Evolutionary conservation across 176 grass and related monocot genomes (phyloP).

Genomic region (Cenchrus purpureus): DNA sequence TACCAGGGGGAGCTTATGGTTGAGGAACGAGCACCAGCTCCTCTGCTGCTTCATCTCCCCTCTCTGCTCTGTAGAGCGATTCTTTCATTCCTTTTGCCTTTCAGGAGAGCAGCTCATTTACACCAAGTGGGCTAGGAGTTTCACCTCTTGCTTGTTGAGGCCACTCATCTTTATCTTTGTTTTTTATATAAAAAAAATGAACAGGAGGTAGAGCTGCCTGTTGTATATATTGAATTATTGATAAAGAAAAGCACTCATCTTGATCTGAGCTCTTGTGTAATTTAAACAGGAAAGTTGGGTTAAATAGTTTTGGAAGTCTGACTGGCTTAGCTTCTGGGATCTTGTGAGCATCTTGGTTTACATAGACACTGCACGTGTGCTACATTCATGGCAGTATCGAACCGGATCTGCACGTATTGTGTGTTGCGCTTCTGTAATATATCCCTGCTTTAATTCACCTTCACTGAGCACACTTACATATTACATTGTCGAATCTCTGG

Average conservation of each 20-base stretch:
- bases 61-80: background rate
- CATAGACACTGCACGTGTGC: conserved; percentile 19
- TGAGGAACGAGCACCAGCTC: background rate
- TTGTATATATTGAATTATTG: too few species aligned
- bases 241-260: background rate
- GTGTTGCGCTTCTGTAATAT: conserved; percentile 13
- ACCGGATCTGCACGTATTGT: conserved; percentile 3
- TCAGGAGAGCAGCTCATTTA: background rate
- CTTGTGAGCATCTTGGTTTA: conserved; percentile 34
- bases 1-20: background rate
- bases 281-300: background rate
- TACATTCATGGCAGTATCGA: conserved; percentile 37
- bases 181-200: background rate
- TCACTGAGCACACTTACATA: background rate
- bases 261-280: background rate
- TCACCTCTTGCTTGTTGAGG: background rate
- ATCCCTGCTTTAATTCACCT: background rate
- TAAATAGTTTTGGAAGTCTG: background rate
- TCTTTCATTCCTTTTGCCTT: background rate
- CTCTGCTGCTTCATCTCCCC: conserved; percentile 12
- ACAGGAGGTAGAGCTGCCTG: too few species aligned
- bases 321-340: background rate
- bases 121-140: background rate
- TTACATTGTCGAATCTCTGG: background rate
- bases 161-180: background rate